Percentiles rank a stretch among this genome's conserved stretches.
Conservation (phyloP, 2,329 filamentous ascomycete species). For the Berkeleyomyces rouxiae region DNA sequence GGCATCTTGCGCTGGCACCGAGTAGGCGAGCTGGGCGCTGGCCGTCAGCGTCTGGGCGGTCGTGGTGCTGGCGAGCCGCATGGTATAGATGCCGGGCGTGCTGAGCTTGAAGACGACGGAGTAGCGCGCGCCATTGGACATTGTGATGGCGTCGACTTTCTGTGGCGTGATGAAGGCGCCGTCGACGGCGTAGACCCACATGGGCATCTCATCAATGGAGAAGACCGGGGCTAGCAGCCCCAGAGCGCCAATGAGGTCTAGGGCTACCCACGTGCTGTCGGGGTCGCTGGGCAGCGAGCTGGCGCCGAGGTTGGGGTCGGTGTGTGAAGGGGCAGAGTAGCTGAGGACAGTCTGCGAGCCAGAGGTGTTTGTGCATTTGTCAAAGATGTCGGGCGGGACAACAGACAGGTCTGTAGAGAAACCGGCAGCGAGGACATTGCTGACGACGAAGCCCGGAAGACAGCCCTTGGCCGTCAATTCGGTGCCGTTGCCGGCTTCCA, state of each 20-base stretch:
- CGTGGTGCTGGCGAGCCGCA: slow-evolving; percentile 34
- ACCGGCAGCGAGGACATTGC: slow-evolving; percentile 6
- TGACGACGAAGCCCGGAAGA: slow-evolving; percentile 13
- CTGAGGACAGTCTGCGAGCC: slow-evolving; percentile 28
- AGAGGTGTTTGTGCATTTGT: slow-evolving; percentile 29
- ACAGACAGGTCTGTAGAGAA: slow-evolving; percentile 15
- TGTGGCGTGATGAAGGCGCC: slow-evolving; percentile 37
- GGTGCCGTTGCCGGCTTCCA: slow-evolving; percentile 19
- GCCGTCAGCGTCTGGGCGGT: slow-evolving; percentile 39
- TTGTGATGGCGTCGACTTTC: slow-evolving; percentile 28
- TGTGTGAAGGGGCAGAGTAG: slow-evolving; percentile 18
- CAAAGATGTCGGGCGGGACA: slow-evolving; percentile 28
- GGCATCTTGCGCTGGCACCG: slow-evolving; percentile 15
- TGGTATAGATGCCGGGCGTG: slow-evolving; percentile 33
- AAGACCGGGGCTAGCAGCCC: slow-evolving; percentile 28
- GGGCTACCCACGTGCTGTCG: slow-evolving; percentile 30
- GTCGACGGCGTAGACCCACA: slow-evolving; percentile 39
- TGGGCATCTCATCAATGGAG: slow-evolving; percentile 35
- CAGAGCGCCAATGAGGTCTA: slow-evolving; percentile 38
- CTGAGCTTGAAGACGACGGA: slow-evolving; percentile 33
- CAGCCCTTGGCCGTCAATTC: slow-evolving; percentile 28
- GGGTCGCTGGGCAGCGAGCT: not conserved
- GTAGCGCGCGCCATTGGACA: slow-evolving; percentile 37
- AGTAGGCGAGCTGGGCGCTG: slow-evolving; percentile 30
- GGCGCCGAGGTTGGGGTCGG: not conserved